These are phyloP conservation scores for Apiotrichum sp. DNA, from an alignment of 1,284 basidiomycete genomes.

Conservation along the genomic window DNA sequence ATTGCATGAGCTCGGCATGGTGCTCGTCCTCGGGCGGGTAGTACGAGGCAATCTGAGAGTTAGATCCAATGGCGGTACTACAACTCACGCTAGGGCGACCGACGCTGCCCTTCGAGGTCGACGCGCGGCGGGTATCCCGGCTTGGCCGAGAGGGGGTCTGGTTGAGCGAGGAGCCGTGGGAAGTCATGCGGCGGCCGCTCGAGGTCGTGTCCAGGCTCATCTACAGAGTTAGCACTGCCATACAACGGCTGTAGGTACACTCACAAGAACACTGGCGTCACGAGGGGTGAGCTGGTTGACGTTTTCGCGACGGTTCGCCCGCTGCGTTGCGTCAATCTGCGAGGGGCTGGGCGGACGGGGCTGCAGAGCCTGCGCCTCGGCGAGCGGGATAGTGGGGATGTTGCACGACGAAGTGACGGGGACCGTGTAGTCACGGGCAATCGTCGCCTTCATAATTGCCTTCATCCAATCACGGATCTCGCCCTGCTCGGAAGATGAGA, in stretches of 20 bases:
- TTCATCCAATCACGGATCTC: slow-evolving; percentile 97
- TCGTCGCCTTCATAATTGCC: slow-evolving; percentile 97
- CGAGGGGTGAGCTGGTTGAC: slow-evolving; percentile 81
- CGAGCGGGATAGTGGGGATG: slow-evolving; percentile 90
- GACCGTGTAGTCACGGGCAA: slow-evolving; percentile 81
- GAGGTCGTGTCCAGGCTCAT: slow-evolving; percentile 42
- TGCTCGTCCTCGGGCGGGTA: slow-evolving; percentile 22
- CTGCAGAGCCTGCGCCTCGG: slow-evolving; percentile 91
- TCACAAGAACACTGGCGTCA: slow-evolving; percentile 76
- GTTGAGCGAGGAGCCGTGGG: slow-evolving; percentile 5
- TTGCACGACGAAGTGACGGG: slow-evolving; percentile 96
- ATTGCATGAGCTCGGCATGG: slow-evolving; percentile 60
- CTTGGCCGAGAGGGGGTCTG: slow-evolving; percentile 34
- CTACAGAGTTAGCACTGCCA: slow-evolving; percentile 26
- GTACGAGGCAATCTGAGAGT: slow-evolving; percentile 20
- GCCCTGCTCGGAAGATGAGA: slow-evolving; percentile 80
- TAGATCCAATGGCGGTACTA: too few species aligned
- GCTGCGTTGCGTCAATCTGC: slow-evolving; percentile 80
- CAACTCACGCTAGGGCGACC: slow-evolving; percentile 4
- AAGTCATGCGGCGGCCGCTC: slow-evolving; percentile 11
- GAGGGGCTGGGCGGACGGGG: slow-evolving; percentile 90
- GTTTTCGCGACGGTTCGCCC: slow-evolving; percentile 77
- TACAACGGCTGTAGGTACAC: slow-evolving; percentile 43
- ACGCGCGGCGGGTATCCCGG: slow-evolving; percentile 41
- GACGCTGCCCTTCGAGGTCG: slow-evolving; percentile 11